phyloP scores from a whole-genome alignment of 1,284 basidiomycete species.

The Wallemia ichthyophaga region DNA sequence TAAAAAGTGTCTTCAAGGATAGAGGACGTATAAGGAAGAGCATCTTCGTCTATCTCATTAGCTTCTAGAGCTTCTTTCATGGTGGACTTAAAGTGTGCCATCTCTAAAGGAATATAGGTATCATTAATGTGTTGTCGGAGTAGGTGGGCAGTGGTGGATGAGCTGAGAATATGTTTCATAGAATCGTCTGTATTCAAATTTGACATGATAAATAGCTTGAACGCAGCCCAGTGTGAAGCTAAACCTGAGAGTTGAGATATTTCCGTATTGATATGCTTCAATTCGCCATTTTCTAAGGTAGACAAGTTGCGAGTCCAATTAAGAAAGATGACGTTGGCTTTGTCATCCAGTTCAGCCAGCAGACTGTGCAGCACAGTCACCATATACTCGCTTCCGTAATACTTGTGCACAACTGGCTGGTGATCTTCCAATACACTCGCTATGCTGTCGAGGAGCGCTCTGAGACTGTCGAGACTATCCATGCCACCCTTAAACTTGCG shows the following conservation, averaged over 20 bases:
- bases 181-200: neutral
- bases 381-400: slow-evolving; percentile 66
- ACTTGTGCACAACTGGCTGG: slow-evolving; percentile 87
- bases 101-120: neutral
- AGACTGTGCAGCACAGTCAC: slow-evolving; percentile 41
- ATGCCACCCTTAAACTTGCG: slow-evolving; percentile 27
- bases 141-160: neutral
- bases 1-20: neutral
- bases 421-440: slow-evolving; percentile 92
- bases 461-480: slow-evolving; percentile 32
- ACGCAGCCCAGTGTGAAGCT: neutral
- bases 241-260: neutral
- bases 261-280: neutral
- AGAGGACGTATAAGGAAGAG: neutral
- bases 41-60: neutral
- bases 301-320: slow-evolving; percentile 26
- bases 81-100: neutral
- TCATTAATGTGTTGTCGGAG: neutral
- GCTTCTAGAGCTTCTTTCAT: neutral
- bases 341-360: slow-evolving; percentile 56
- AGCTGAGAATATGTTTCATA: neutral
- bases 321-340: slow-evolving; percentile 41
- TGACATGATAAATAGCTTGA: neutral
- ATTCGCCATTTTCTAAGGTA: neutral
- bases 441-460: slow-evolving; percentile 73